Evolutionary conservation across 257 asterid genomes (phyloP).

Genomic region (Salvia hispanica): DNA sequence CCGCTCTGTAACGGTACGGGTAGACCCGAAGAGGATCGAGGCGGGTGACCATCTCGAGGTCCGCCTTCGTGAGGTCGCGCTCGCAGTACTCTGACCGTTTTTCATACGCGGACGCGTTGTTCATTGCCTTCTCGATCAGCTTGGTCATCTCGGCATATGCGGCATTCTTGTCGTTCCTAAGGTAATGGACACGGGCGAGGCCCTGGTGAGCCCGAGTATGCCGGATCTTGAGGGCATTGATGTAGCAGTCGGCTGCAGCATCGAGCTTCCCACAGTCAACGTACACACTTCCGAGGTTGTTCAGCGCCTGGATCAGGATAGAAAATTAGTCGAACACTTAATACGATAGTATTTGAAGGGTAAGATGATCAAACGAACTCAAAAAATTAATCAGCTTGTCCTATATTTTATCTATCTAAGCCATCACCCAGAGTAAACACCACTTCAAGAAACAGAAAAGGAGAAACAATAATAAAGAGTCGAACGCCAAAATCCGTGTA

Average conservation of each 20-base stretch:
- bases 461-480: background rate
- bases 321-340: background rate
- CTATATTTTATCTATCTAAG: background rate
- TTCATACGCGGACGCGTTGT: conserved; percentile 92
- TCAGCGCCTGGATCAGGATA: conserved; percentile 67
- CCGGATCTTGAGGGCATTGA: conserved; percentile 88
- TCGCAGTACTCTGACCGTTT: conserved; percentile 96
- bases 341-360: background rate
- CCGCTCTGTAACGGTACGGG: conserved; percentile 98
- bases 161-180: conserved; percentile 76
- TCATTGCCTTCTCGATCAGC: conserved; percentile 83
- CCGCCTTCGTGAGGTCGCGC: conserved; percentile 86
- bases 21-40: conserved; percentile 93
- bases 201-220: conserved; percentile 99
- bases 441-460: background rate
- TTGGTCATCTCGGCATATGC: conserved; percentile 95
- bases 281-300: conserved; percentile 94
- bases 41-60: conserved; percentile 88
- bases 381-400: background rate
- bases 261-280: conserved; percentile 89
- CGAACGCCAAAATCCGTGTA: too few species aligned
- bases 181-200: conserved; percentile 94
- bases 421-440: background rate
- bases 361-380: background rate
- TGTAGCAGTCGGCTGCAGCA: conserved; percentile 95